These are phyloP conservation scores for Xeromyces bisporus DNA, from an alignment of 495 filamentous ascomycete genomes.

Conservation along the genomic window DNA sequence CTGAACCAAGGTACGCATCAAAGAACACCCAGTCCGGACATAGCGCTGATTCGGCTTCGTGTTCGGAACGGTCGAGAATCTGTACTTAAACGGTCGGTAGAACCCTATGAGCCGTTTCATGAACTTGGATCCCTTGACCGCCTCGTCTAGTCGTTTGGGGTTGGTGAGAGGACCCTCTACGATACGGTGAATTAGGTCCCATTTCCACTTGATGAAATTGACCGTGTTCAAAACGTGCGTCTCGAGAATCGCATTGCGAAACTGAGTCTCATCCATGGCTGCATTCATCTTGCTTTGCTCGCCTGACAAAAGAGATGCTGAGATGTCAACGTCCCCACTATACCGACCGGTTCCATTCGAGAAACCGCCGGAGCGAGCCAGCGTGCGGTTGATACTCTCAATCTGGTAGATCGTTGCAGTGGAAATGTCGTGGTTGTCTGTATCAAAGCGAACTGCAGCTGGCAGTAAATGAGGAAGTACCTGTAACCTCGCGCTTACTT, in stretches of 20 bases:
- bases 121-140: slow-evolving; percentile 87
- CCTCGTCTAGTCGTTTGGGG: slow-evolving; percentile 80
- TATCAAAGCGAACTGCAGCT: slow-evolving; percentile 51
- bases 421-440: slow-evolving; percentile 58
- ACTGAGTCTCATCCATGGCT: slow-evolving; percentile 73
- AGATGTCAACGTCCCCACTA: slow-evolving; percentile 30
- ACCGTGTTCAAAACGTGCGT: slow-evolving; percentile 70
- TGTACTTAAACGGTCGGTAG: slow-evolving; percentile 90
- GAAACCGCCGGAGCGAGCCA: slow-evolving; percentile 54
- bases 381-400: slow-evolving; percentile 85
- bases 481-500: slow-evolving; percentile 65
- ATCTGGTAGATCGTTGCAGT: slow-evolving; percentile 89
- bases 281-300: slow-evolving; percentile 53
- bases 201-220: slow-evolving; percentile 90
- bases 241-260: slow-evolving; percentile 71
- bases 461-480: slow-evolving; percentile 67
- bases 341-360: slow-evolving; percentile 24
- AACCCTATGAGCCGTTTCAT: slow-evolving; percentile 88
- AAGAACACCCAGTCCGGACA: slow-evolving; percentile 69
- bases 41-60: slow-evolving; percentile 90
- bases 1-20: slow-evolving; percentile 73
- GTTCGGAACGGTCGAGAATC: slow-evolving; percentile 72
- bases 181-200: slow-evolving; percentile 76
- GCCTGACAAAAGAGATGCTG: slow-evolving; percentile 20
- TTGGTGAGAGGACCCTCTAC: slow-evolving; percentile 91